Percentiles rank a stretch among this genome's conserved stretches.
Evolutionary conservation across 306 rosid species (phyloP).

Genomic region (Acacia crassicarpa): DNA sequence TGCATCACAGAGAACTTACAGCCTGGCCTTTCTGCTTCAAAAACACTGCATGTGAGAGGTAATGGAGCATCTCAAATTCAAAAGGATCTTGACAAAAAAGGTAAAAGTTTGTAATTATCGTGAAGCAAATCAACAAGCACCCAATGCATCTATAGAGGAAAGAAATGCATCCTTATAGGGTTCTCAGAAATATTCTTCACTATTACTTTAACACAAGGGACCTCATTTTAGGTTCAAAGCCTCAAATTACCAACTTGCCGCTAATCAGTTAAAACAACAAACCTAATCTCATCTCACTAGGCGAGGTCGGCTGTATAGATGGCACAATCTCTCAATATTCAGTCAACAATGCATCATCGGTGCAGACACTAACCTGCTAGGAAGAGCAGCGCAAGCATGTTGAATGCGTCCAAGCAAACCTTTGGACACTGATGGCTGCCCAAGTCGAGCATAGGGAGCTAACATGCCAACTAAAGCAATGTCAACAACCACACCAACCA

Average conservation of each 20-base stretch:
- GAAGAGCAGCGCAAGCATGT: constrained; percentile 75
- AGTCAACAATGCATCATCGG: neutral
- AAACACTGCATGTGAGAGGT: constrained; percentile 68
- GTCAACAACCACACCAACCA: constrained; percentile 89
- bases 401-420: constrained; percentile 81
- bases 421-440: constrained; percentile 58
- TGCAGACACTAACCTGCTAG: constrained; percentile 73
- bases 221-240: neutral
- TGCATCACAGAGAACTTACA: constrained; percentile 69
- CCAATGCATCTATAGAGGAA: neutral
- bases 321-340: neutral
- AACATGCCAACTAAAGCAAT: constrained; percentile 86
- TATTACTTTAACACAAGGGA: constrained; percentile 9
- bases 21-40: constrained; percentile 94
- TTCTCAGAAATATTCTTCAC: constrained; percentile 6
- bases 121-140: constrained; percentile 5
- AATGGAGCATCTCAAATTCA: constrained; percentile 27
- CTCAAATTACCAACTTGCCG: neutral
- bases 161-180: neutral
- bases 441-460: constrained; percentile 92
- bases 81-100: constrained; percentile 16
- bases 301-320: no score
- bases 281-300: no score
- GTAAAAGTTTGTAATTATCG: constrained; percentile 2
- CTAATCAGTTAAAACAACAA: no score